Conservation (phyloP, 1,284 basidiomycete genomes). For the Neonothopanus nambi region DNA sequence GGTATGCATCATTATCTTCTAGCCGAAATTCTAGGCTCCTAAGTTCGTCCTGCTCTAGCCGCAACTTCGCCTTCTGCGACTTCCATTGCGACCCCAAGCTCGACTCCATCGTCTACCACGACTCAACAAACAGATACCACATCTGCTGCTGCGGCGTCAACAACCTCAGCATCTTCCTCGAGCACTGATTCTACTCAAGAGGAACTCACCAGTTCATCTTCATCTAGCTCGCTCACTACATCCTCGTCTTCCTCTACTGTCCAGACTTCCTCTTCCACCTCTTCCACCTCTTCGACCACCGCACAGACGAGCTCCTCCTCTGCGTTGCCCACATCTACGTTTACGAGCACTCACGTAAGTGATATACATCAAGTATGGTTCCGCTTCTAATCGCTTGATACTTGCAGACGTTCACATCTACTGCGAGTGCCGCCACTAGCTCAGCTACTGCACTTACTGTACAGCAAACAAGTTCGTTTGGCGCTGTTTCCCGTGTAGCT, state of each 20-base stretch:
- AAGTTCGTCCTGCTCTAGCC: neutral
- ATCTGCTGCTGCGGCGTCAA: neutral
- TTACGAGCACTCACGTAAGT: neutral
- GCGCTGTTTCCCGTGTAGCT: neutral
- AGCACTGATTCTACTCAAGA: neutral
- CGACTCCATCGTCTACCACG: neutral
- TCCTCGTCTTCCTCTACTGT: conserved; percentile 1
- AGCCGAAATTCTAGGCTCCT: neutral
- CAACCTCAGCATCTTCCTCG: neutral
- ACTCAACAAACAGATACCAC: conserved; percentile 1
- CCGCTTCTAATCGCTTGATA: neutral
- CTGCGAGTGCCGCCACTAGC: neutral
- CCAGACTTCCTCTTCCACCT: neutral
- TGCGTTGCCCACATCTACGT: neutral
- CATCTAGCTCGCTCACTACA: neutral
- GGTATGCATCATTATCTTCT: neutral
- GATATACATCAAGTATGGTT: neutral
- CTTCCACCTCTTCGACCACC: neutral
- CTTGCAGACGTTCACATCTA: conserved; percentile 2
- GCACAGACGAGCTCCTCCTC: neutral
- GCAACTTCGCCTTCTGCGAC: neutral
- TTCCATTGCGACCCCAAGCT: neutral
- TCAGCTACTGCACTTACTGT: neutral
- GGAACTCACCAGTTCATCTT: neutral
- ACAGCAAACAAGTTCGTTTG: conserved; percentile 2